Conservation (phyloP, 352 stramenopile species). For the Plasmopara halstedii region DNA sequence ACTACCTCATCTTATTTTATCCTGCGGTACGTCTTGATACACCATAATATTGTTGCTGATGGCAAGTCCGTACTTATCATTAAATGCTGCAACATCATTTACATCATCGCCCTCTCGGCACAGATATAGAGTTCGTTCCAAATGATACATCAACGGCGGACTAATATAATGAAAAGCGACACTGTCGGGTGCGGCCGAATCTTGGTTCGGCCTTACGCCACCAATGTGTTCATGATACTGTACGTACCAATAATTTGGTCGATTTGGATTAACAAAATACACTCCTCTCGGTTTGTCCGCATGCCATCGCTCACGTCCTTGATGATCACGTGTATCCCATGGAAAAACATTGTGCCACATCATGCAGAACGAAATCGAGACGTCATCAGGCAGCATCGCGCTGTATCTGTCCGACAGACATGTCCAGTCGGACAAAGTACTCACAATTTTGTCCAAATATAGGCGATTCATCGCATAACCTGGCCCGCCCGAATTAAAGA, state of each 20-base stretch:
- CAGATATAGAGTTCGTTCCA: conserved; percentile 62
- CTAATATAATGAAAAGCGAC: conserved; percentile 76
- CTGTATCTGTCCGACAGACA: conserved; percentile 62
- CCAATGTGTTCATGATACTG: conserved; percentile 69
- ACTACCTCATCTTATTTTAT: too few relatives aligned
- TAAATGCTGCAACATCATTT: conserved; percentile 38
- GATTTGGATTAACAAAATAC: conserved; percentile 49
- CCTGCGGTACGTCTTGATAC: conserved; percentile 26
- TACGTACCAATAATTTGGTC: conserved; percentile 57
- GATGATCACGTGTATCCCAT: conserved; percentile 60
- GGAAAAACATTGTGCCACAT: conserved; percentile 72
- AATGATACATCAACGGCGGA: conserved; percentile 67
- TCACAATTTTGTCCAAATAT: conserved; percentile 63
- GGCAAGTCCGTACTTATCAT: conserved; percentile 40
- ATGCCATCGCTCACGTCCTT: conserved; percentile 73
- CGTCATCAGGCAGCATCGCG: conserved; percentile 72
- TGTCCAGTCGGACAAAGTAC: conserved; percentile 37
- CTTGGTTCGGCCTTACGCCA: conserved; percentile 40
- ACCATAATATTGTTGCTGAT: conserved; percentile 42
- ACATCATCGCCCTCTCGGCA: conserved; percentile 51
- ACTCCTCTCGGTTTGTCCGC: conserved; percentile 58
- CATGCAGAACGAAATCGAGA: conserved; percentile 81
- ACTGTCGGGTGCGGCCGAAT: conserved; percentile 52
- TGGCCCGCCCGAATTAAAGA: conserved; percentile 73
- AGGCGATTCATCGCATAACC: conserved; percentile 67